Evolutionary conservation across 768 basidiomycete genomes (phyloP), one percentile per base, ranked within the genome.

Genomic region (Xerocomellus intermedius): DNA sequence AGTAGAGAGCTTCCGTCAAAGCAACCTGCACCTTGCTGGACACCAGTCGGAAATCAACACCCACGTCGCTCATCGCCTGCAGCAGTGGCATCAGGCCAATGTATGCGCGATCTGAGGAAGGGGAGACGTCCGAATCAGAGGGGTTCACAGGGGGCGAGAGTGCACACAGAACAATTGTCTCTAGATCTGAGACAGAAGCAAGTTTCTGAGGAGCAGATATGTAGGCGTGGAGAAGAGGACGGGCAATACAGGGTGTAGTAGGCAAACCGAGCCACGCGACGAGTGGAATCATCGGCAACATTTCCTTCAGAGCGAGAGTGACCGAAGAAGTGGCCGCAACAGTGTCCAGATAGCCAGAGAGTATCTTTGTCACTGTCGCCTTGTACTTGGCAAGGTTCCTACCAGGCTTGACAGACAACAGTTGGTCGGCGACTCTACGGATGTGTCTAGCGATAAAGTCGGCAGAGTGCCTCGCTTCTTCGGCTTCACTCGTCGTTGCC

Each of bases 201-300:
- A 85, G 72, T 5, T 72, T 68, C 28, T 41, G 56, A 47, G 59
- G 73, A 66, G 76, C 65, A n/a, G 71, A 58, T 51, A 69, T 69
- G 62, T 83, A 85, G 13, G 79, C 64, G 35, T 80, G 71, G 30
- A 86, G 66, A 56, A 77, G 71, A 50, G 72, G 69, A 8, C 70
- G 66, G 2, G 75, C 74, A 17, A 78, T 71, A 37, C 67, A 66
- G 0, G 68, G 62, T 5, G 69, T 58, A 0, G 74, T 69, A 37
- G 70, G 62, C 36, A 77, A 59, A 24, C 72, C 71, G 24, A 76
- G 62, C n/a, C 44, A 59, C 10, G 60, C 62, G 8, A 72, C 71
- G 7, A 79, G 48, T 3, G 74, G 68, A 5, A 74, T 65, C 21
- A 64, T 22, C 0, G 61, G 48, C 10, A 58, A 17, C 13, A 63